Conservation (phyloP, 371 early-diverging fungal species). For the Gilbertella persicaria region DNA sequence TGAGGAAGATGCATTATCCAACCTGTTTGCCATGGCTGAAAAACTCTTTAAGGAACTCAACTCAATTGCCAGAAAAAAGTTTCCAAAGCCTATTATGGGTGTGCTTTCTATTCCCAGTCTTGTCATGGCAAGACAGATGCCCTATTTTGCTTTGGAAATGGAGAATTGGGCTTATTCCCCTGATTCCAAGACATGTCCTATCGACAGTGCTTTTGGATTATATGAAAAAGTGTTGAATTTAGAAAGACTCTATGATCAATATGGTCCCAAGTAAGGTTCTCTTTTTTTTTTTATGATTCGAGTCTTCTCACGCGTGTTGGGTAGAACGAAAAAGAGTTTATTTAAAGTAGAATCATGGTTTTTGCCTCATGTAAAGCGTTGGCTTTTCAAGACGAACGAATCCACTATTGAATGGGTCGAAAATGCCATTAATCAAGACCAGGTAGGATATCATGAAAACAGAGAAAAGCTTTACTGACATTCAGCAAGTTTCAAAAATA, state of each 20-base stretch:
- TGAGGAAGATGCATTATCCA: constrained; percentile 18
- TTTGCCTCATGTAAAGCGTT: constrained; percentile 51
- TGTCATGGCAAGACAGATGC: constrained; percentile 37
- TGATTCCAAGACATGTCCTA: constrained; percentile 25
- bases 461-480: constrained; percentile 9
- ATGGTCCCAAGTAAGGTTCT: constrained; percentile 26
- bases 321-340: constrained; percentile 24
- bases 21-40: constrained; percentile 23
- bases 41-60: constrained; percentile 25
- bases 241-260: constrained; percentile 25
- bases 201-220: constrained; percentile 32
- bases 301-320: background rate
- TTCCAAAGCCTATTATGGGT: constrained; percentile 5
- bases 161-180: constrained; percentile 34
- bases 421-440: constrained; percentile 51
- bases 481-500: constrained; percentile 47
- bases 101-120: constrained; percentile 24
- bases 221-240: constrained; percentile 33
- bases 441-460: constrained; percentile 23
- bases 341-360: constrained; percentile 62
- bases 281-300: background rate
- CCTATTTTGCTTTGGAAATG: constrained; percentile 43
- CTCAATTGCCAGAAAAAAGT: constrained; percentile 18
- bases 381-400: constrained; percentile 44
- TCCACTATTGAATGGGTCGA: constrained; percentile 52